Evolutionary conservation across 2,329 filamentous ascomycete species (phyloP), one percentile per base, ranked within the genome.

Genomic region (Amauroascus verrucosus): DNA sequence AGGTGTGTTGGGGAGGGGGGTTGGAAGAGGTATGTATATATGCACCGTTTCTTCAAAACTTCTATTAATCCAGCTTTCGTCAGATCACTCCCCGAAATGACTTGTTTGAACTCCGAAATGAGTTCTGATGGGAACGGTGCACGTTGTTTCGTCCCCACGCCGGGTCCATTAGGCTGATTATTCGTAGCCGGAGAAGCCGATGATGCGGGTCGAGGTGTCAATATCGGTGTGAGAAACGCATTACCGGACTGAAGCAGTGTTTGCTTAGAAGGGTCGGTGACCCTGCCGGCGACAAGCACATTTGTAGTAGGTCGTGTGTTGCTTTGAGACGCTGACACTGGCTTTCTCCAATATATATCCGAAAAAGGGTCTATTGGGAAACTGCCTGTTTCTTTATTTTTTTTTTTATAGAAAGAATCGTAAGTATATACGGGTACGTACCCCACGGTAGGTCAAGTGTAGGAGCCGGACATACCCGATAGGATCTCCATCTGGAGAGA

Each of bases 321-420:
- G 48, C 64, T 61, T 33, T 59, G 48, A 32, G 20, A 33, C 14
- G 56, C 55, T 53, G 56, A 52, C 8, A 62, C 61, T 4, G 67
- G 65, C 37, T 65, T 66, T 28, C 68, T 67, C 93, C 93, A 97
- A 68, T 97, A 97, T 0, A 74, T 68, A 0, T 81, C 81, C 0
- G 88, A 90, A 65, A 91, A 94, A 0, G 93, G 93, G 63, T 98
- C 84, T 58, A 98, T 91, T 6, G 82, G 69, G 67, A 81, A 70
- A 51, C 68, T 64, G 48, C 72, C 66, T 3, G 70, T 65, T 48
- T 77, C 76, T 68, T 50, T 26, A 16, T n/a, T n/a, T n/a, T n/a
- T n/a, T n/a, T n/a, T n/a, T n/a, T n/a, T n/a, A n/a, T n/a, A n/a
- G n/a, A 14, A 32, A 35, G 6, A 2, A 40, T 30, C 1, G 32